Base-by-base conservation (phyloP, 768 basidiomycete genomes). In the Leccinellum rugosiceps region DNA sequence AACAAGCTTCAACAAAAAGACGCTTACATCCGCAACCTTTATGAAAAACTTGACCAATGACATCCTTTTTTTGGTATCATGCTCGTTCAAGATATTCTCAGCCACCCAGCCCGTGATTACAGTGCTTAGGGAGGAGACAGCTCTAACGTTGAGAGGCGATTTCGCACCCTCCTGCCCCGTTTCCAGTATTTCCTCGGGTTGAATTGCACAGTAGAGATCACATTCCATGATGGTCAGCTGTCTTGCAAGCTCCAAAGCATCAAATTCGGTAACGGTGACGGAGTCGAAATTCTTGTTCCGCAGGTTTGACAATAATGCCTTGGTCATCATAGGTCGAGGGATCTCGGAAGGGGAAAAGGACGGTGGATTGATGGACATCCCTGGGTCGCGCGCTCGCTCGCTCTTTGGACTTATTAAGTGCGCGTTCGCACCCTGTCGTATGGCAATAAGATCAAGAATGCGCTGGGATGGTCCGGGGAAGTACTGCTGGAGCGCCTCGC, bases 211-310 rank as follows among this genome's bases (percentile, higher is more conserved):
- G 70, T 94, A 98, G 46, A 97, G 73, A 57, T 83, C 83, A 63
- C 86, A 90, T 71, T 99, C 97, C 88, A 95, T 90, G 63, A 95
- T 83, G 17, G 96, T 97, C 63, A 98, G 70, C 74, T 99, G 97
- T 50, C 97, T 82, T 8, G 94, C 94, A 45, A 98, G 79, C 72
- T 99, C 97, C 62, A 95, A 74, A 31, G 90, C 77, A 67, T 98
- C 94, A 65, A 99, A 94, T 65, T 99, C 97, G n/a, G 87, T 90
- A 7, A 96, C 78, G 19, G 78, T 72, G 50, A 94, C 84, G 2
- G 78, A 72, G 9, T 74, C 66, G 57, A 85, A 90, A 61, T 84
- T 82, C 69, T 79, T 86, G 68, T 80, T 82, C 55, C 90, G 80
- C 45, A 97, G 76, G 14, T 83, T 74, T 6, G 82, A 75, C 32